Evolutionary conservation across 306 rosid genomes (phyloP).

Genomic region (Castanea sativa): DNA sequence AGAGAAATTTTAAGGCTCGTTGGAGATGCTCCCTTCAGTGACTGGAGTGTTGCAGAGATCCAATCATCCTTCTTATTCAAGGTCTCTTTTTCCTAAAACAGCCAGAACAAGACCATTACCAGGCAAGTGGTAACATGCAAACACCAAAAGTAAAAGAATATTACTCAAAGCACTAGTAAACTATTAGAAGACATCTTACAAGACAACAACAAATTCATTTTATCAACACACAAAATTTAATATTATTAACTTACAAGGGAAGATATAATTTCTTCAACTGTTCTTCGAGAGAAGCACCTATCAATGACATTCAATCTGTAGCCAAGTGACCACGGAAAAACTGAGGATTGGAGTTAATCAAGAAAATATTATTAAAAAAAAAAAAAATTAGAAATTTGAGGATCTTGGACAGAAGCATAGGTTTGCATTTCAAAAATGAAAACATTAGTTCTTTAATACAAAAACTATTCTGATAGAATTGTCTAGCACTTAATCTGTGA

Average conservation of each 20-base stretch:
- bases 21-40: conserved; percentile 80
- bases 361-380: neutral
- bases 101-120: conserved; percentile 19
- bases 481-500: neutral
- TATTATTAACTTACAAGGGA: conserved; percentile 65
- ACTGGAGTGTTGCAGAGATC: conserved; percentile 61
- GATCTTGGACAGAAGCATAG: neutral
- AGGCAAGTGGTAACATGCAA: conserved; percentile 3
- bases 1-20: conserved; percentile 80
- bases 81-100: conserved; percentile 62
- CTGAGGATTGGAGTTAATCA: neutral
- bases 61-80: conserved; percentile 44
- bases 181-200: neutral
- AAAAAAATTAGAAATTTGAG: neutral
- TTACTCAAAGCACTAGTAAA: neutral
- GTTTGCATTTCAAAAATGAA: neutral
- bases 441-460: neutral
- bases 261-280: conserved; percentile 65
- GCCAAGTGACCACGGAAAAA: conserved; percentile 9
- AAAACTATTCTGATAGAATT: neutral
- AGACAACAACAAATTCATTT: neutral
- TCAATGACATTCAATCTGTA: conserved; percentile 73
- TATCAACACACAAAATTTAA: neutral
- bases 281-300: conserved; percentile 70
- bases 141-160: conserved; percentile 7